Base-by-base conservation (phyloP, 345 rosid species). In the Lepidium sativum region DNA sequence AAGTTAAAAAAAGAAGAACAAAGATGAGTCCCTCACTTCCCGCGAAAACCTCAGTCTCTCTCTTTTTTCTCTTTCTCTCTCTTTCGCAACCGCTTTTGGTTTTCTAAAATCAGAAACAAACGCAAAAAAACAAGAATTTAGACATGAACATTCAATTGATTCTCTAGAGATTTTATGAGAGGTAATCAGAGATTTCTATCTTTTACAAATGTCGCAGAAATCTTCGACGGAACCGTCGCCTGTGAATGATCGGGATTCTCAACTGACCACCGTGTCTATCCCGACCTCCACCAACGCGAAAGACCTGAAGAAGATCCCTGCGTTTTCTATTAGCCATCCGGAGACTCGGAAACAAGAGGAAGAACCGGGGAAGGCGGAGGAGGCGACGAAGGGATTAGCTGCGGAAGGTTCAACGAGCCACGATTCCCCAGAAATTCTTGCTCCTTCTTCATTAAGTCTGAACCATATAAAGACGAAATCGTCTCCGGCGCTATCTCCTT, bases 391-490 rank as follows among this genome's bases (percentile, higher is more conserved):
- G 8, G 47, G 14, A 15, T 48, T 31, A 32, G 32, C 56, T 37
- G 23, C 14, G 16, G 65, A 65, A 20, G 49, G 56, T 13, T 66
- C 56, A 1, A 42, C 33, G 70, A 63, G 55, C 49, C 43, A 47
- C 38, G 76, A 68, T 50, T 39, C 82, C 15, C 40, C 85, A 21
- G 80, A 82, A 18, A 81, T 86, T 54, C 56, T 78, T 7, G 78
- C 87, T 44, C 77, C 94, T 47, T 83, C 94, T 4, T 73, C 84
- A 13, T 80, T 88, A 12, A 88, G 92, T 54, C 73, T 94, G 56
- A 90, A 94, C 54, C 84, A 84, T 49, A 94, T 94, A 51, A 80
- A 69, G 72, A 94, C 97, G 23, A 89, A 81, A 67, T 88, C 92
- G 11, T 52, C 48, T 60, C 73, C 81, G 9, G 54, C 75, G 21